phyloP scores from a whole-genome alignment of 352 stramenopile species.

The Thalassiosira oceanica region DNA sequence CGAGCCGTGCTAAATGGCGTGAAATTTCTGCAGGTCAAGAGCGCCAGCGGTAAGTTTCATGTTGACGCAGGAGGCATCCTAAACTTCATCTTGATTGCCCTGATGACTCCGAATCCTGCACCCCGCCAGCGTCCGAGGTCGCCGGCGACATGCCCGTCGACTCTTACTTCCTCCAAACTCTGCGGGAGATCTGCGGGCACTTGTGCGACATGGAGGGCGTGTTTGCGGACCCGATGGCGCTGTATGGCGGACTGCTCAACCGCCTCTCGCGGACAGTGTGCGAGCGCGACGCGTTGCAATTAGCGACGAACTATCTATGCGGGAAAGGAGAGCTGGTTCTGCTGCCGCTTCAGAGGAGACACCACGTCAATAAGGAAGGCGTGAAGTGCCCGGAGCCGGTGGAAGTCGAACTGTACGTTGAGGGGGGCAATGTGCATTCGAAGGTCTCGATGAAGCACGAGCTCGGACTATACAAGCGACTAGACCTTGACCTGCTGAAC shows the following conservation, averaged over 20 bases:
- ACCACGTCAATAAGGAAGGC: conserved; percentile 12
- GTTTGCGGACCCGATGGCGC: conserved; percentile 40
- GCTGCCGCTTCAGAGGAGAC: conserved; percentile 30
- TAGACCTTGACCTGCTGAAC: conserved; percentile 26
- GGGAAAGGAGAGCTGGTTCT: conserved; percentile 27
- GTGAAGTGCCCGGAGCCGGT: conserved; percentile 13
- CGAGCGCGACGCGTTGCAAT: conserved; percentile 36
- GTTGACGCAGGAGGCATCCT: background rate
- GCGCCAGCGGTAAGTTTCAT: background rate
- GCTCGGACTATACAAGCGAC: conserved; percentile 27
- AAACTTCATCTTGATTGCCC: background rate
- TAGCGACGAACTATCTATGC: conserved; percentile 8
- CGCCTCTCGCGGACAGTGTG: conserved; percentile 17
- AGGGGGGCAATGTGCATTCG: conserved; percentile 33
- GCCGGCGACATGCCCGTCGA: conserved; percentile 23
- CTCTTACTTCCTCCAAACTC: conserved; percentile 48
- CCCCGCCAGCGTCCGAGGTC: too few species aligned
- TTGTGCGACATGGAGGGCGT: conserved; percentile 57
- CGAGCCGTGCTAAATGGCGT: conserved; percentile 36
- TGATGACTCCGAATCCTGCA: background rate
- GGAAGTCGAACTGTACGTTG: conserved; percentile 41
- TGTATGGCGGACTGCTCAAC: conserved; percentile 43
- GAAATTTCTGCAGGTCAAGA: conserved; percentile 40
- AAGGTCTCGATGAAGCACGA: conserved; percentile 49
- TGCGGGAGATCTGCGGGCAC: conserved; percentile 46